phyloP scores from a whole-genome alignment of 108 stramenopile genomes.

The Fistulifera pelliculosa region DNA sequence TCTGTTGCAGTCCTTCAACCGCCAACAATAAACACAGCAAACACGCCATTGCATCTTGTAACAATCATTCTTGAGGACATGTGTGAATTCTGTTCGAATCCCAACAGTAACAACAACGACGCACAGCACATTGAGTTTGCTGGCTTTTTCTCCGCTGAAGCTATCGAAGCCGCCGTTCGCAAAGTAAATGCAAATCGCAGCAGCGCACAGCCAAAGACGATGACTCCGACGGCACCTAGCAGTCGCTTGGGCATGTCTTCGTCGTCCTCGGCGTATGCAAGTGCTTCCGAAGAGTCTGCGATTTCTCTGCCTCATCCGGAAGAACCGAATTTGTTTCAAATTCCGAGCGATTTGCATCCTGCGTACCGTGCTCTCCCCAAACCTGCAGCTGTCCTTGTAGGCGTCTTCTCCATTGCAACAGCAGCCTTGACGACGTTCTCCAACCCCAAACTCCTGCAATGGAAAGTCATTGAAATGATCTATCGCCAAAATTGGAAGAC shows the following conservation, averaged over 20 bases:
- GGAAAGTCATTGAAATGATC: background rate
- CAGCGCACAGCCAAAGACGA: constrained; percentile 2
- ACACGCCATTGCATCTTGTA: too few species aligned
- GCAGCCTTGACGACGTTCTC: constrained; percentile 15
- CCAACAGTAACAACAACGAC: constrained; percentile 32
- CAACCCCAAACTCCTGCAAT: constrained; percentile 1
- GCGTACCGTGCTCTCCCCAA: constrained; percentile 44
- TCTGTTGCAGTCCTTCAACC: too few species aligned
- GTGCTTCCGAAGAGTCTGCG: constrained; percentile 3
- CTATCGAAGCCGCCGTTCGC: constrained; percentile 59
- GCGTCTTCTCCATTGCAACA: constrained; percentile 14
- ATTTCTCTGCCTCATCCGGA: constrained; percentile 16
- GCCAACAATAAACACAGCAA: too few species aligned
- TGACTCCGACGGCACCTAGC: constrained; percentile 8
- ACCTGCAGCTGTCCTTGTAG: constrained; percentile 14
- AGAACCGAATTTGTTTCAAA: constrained; percentile 47
- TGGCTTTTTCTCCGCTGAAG: constrained; percentile 70
- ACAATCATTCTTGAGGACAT: constrained; percentile 27
- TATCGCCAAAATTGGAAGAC: background rate
- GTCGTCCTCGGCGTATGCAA: background rate
- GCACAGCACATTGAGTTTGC: constrained; percentile 33
- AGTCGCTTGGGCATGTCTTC: background rate
- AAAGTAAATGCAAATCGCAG: constrained; percentile 20
- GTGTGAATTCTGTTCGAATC: constrained; percentile 71
- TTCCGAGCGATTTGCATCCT: constrained; percentile 35